A percentile compares a stretch with the other conserved stretches of the same genome.
Evolutionary conservation across 208 protist genomes (phyloP).

Genomic region (Leishmania tarentolae): DNA sequence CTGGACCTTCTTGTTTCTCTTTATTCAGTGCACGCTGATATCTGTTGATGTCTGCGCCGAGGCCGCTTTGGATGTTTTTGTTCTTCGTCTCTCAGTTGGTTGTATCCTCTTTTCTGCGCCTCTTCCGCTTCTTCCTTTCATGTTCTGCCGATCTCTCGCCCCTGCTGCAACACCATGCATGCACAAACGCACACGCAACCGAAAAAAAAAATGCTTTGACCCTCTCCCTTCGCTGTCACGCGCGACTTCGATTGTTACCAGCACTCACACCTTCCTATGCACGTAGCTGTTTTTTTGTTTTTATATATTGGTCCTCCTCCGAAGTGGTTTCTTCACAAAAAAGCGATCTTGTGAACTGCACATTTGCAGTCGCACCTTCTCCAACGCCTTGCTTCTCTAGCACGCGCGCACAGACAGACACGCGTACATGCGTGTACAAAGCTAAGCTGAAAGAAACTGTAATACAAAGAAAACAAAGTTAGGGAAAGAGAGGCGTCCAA

Average conservation of each 20-base stretch:
- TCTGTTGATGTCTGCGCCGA: background rate
- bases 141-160: background rate
- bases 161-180: background rate
- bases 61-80: slow-evolving; percentile 20
- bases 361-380: background rate
- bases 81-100: background rate
- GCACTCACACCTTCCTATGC: background rate
- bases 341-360: background rate
- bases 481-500: background rate
- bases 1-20: slow-evolving; percentile 5
- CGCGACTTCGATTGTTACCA: background rate
- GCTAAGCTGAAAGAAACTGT: background rate
- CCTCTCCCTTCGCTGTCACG: background rate
- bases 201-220: too few species aligned
- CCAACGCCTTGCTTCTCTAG: background rate
- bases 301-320: too few species aligned
- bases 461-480: background rate
- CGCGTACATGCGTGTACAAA: background rate
- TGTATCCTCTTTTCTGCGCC: background rate
- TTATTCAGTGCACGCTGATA: background rate
- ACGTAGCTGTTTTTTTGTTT: background rate
- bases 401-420: background rate
- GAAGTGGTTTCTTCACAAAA: background rate
- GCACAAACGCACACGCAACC: background rate
- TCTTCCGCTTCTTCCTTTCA: background rate